phyloP scores from a whole-genome alignment of 208 protist genomes.

The Leishmania mexicana region DNA sequence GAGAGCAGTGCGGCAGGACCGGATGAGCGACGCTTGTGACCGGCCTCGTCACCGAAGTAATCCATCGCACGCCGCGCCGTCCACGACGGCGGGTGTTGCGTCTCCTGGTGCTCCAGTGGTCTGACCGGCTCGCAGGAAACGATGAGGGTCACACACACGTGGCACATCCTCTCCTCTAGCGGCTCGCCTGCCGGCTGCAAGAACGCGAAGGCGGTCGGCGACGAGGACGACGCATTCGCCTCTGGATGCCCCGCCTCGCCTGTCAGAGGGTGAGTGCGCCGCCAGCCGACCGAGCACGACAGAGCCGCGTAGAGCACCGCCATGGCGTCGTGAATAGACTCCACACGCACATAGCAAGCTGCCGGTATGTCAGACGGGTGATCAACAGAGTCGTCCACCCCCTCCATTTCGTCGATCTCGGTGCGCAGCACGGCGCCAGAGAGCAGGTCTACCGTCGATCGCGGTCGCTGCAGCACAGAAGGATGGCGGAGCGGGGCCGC shows the following conservation, averaged over 20 bases:
- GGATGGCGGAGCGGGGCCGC: conserved; percentile 27
- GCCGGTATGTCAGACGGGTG: conserved; percentile 34
- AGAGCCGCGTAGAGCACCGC: conserved; percentile 29
- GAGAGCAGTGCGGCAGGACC: not conserved
- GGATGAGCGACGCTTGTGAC: not conserved
- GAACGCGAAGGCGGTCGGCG: not conserved
- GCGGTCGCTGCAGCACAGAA: conserved; percentile 28
- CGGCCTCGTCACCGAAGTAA: not conserved
- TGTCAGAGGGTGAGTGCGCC: not conserved
- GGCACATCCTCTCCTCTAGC: conserved; percentile 22
- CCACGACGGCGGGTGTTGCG: not conserved
- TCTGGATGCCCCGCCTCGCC: not conserved
- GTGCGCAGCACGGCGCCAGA: conserved; percentile 24
- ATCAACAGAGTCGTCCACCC: conserved; percentile 1
- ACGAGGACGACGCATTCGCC: not conserved
- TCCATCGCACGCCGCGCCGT: too few species aligned
- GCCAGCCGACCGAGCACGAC: conserved; percentile 27
- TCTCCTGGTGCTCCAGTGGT: not conserved
- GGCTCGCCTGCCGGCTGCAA: conserved; percentile 13
- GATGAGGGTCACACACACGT: conserved; percentile 28
- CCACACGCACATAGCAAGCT: conserved; percentile 33
- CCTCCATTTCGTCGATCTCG: not conserved
- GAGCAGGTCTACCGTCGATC: conserved; percentile 33
- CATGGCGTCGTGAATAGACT: conserved; percentile 17
- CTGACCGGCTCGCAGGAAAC: conserved; percentile 7